These are phyloP conservation scores for Tricholoma terreum DNA, from an alignment of 768 basidiomycete species.

Conservation along the genomic window DNA sequence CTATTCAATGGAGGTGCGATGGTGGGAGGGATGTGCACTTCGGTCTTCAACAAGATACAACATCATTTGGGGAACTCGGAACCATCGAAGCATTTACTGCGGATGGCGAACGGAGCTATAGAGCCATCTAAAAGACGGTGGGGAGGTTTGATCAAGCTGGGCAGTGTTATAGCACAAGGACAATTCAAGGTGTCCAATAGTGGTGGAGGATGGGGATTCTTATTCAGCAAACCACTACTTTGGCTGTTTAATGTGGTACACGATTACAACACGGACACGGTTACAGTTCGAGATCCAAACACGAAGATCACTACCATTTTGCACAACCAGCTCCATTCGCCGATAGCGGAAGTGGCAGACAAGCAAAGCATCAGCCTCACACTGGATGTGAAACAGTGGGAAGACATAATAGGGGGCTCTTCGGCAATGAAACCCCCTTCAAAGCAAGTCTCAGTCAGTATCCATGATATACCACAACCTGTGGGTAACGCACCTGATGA, in stretches of 20 bases:
- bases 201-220: background rate
- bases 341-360: background rate
- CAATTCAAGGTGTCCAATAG: background rate
- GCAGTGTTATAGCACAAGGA: background rate
- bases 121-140: conserved; percentile 14
- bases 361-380: no score
- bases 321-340: background rate
- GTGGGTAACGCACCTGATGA: no score
- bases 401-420: no score
- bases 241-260: conserved; percentile 11
- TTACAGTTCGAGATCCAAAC: conserved; percentile 7
- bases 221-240: conserved; percentile 24
- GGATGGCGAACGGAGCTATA: no score
- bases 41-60: conserved; percentile 11
- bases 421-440: no score
- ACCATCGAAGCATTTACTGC: conserved; percentile 15
- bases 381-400: no score
- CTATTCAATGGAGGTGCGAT: conserved; percentile 30
- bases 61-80: conserved; percentile 5
- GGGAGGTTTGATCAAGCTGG: conserved; percentile 5
- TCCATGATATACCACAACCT: no score
- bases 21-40: conserved; percentile 23
- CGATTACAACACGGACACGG: conserved; percentile 18
- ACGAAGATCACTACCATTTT: background rate
- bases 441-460: background rate